A percentile compares a stretch with the other conserved stretches of the same genome.
phyloP scores from a whole-genome alignment of 75 land plant species.

The Picea glauca region DNA sequence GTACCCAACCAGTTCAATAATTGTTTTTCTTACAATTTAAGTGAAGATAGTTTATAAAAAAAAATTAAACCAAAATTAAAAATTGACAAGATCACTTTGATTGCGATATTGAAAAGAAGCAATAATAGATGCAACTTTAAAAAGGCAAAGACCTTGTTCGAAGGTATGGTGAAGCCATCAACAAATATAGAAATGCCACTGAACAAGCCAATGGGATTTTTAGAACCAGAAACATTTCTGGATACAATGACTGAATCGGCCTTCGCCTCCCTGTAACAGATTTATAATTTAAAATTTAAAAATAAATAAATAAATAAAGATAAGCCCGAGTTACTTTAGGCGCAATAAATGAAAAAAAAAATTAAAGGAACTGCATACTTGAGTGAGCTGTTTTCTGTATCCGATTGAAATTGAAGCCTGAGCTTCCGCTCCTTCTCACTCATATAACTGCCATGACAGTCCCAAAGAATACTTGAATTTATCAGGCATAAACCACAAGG shows the following conservation, averaged over 20 bases:
- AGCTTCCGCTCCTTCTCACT: constrained; percentile 81
- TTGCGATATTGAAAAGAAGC: too few relatives aligned
- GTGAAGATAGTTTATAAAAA: too few relatives aligned
- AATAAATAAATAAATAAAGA: constrained; percentile 1
- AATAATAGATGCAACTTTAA: neutral
- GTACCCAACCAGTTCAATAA: too few relatives aligned
- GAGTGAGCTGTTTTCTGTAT: constrained; percentile 43
- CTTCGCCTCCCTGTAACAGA: neutral
- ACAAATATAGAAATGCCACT: constrained; percentile 86
- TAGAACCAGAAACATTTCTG: constrained; percentile 8
- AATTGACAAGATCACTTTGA: too few relatives aligned
- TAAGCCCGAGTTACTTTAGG: neutral
- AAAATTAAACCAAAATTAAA: too few relatives aligned
- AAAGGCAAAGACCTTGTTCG: constrained; percentile 69
- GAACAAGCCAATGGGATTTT: constrained; percentile 40
- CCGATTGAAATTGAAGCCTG: constrained; percentile 69
- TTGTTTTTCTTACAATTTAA: too few relatives aligned
- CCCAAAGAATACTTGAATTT: too few relatives aligned
- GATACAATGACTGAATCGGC: neutral
- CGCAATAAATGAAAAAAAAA: neutral
- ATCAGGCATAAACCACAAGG: too few relatives aligned
- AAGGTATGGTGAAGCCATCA: constrained; percentile 85
- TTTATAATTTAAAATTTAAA: too few relatives aligned
- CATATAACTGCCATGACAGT: constrained; percentile 67
- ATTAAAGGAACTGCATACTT: neutral